Base-by-base conservation (phyloP, 176 grass and related monocot genomes). In the Aegilops sharonensis region DNA sequence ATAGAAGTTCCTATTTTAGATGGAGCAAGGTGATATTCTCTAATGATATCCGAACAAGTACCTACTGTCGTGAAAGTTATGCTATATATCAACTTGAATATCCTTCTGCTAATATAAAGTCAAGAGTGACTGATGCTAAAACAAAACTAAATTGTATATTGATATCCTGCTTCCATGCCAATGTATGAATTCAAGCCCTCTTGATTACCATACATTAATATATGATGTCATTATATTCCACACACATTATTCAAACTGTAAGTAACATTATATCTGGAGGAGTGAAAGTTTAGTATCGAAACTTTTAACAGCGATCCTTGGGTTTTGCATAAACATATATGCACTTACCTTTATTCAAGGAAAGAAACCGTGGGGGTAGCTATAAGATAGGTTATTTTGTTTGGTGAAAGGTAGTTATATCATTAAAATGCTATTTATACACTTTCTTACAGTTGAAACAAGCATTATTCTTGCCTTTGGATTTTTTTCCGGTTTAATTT, bases 1-100 rank as follows among this genome's bases (percentile, higher is more conserved):
- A 52, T 98, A 76, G 90, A 98, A 61, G 68, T 98, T 86, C 93
- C 96, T 24, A 94, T 98, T 91, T 84, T 98, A 68, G 96, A 98
- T 69, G 78, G 65, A 83, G 91, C 92, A 76, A 92, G 93, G 96
- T 98, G 43, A 95, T 87, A 36, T 87, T 30, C 18, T 69, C 32
- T 87, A 63, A 31, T 75, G n/a, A 50, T 50, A 50, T 48, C 5
- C 4, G 76, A 48, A 78, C 17, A 76, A 63, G 5, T 59, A 34
- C 66, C 21, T 20, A 27, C 4, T 14, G 14, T 61, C 54, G 3
- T 47, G 40, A 8, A 42, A 34, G 5, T 47, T 74, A 27, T 72
- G 18, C 23, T 86, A 34, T 42, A 17, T 20, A 18, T 21, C 73
- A 56, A 56, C 1, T 56, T 32, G 43, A 52, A 52, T 75, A 52